These are phyloP conservation scores for Gastrodia elata DNA, from an alignment of 106 monocot genomes.

Conservation along the genomic window DNA sequence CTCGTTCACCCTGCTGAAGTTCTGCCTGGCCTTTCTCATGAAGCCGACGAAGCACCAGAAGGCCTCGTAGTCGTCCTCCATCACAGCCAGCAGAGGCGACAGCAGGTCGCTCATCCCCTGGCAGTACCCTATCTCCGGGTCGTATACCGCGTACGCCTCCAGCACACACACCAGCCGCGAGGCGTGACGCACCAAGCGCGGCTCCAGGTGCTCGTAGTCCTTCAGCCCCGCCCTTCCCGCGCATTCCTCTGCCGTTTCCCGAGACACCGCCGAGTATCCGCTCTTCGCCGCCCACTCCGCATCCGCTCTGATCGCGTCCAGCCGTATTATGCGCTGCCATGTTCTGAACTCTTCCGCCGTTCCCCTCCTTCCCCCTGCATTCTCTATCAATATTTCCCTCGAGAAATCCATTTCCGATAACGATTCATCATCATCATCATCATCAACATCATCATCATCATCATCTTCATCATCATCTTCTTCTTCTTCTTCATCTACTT, in stretches of 20 bases:
- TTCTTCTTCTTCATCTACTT: conserved; percentile 18
- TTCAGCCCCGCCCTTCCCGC: conserved; percentile 43
- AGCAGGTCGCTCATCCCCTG: conserved; percentile 64
- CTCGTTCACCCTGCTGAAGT: conserved; percentile 46
- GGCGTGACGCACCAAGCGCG: conserved; percentile 63
- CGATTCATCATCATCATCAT: conserved; percentile 46
- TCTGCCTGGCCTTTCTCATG: conserved; percentile 41
- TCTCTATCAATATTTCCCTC: too few species aligned
- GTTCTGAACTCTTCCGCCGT: conserved; percentile 56
- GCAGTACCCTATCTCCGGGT: conserved; percentile 75
- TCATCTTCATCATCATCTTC: conserved; percentile 11
- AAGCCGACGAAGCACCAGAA: conserved; percentile 58
- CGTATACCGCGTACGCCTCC: conserved; percentile 63
- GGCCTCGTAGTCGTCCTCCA: conserved; percentile 33
- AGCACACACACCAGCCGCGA: conserved; percentile 54
- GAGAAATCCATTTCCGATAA: conserved; percentile 53
- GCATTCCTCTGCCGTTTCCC: conserved; percentile 20
- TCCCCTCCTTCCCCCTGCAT: too few species aligned
- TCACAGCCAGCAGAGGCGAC: conserved; percentile 29
- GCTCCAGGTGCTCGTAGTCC: conserved; percentile 58
- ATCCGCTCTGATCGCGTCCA: conserved; percentile 61
- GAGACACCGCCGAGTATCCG: conserved; percentile 36
- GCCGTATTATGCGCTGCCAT: conserved; percentile 74
- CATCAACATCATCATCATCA: conserved; percentile 14
- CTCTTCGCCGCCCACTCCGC: conserved; percentile 51